These are phyloP conservation scores for Chrysochromulina parva DNA, from an alignment of 78 protist species.

Conservation along the genomic window DNA sequence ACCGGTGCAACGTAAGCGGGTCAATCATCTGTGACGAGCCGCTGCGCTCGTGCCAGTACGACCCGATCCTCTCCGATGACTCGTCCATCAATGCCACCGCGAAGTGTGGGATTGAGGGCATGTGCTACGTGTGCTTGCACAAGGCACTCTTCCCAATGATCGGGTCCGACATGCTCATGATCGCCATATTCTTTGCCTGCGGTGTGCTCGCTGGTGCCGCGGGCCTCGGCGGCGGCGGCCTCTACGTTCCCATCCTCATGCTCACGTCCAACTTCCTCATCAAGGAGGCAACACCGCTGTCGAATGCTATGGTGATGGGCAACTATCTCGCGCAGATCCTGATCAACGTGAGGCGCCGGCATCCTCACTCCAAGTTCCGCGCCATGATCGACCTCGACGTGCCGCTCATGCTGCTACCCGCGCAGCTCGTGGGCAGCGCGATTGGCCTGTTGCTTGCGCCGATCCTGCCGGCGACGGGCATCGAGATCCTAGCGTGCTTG, in stretches of 20 bases:
- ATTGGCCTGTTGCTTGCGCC: background rate
- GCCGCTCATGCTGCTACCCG: conserved; percentile 1
- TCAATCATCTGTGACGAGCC: too few relatives aligned
- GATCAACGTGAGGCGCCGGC: background rate
- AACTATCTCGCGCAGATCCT: background rate
- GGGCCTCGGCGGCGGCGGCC: conserved; percentile 12
- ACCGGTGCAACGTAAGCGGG: too few relatives aligned
- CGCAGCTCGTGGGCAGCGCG: conserved; percentile 9
- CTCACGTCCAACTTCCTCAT: background rate
- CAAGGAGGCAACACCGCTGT: background rate
- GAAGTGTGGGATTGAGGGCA: too few relatives aligned
- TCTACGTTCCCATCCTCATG: background rate
- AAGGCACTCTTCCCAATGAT: background rate
- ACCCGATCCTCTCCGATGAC: too few relatives aligned
- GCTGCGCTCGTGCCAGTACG: too few relatives aligned
- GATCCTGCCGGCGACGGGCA: background rate
- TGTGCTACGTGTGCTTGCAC: background rate
- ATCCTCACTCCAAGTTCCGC: background rate
- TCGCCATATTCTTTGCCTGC: background rate
- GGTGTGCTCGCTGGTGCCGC: background rate
- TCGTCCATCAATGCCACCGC: too few relatives aligned
- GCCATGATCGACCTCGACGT: background rate
- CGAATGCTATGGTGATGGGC: background rate
- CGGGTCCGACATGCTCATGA: background rate
- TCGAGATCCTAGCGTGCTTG: background rate